phyloP scores from a whole-genome alignment of 768 basidiomycete genomes.

The Hydnomerulius pinastri region DNA sequence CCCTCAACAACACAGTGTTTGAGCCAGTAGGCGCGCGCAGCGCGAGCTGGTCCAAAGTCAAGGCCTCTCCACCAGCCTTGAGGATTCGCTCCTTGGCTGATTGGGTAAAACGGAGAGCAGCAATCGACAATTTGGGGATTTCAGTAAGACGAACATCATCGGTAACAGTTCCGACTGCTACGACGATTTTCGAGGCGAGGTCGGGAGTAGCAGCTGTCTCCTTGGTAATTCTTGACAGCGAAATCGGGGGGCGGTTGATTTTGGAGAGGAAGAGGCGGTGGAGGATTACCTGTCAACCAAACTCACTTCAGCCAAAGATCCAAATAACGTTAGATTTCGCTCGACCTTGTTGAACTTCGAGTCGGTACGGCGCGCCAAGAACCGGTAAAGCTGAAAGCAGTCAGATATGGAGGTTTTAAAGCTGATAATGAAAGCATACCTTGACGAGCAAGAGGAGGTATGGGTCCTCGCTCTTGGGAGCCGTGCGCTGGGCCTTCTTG shows the following conservation, averaged over 20 bases:
- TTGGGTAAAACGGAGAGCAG: slow-evolving; percentile 93
- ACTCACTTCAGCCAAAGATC: slow-evolving; percentile 19
- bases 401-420: slow-evolving; percentile 12
- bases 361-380: slow-evolving; percentile 96
- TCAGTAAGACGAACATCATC: slow-evolving; percentile 89
- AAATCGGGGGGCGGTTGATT: slow-evolving; percentile 95
- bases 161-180: slow-evolving; percentile 89
- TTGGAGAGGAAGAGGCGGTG: slow-evolving; percentile 96
- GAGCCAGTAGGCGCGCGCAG: slow-evolving; percentile 91
- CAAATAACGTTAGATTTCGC: slow-evolving; percentile 5
- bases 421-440: slow-evolving; percentile 46
- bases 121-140: slow-evolving; percentile 89
- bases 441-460: slow-evolving; percentile 98
- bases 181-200: slow-evolving; percentile 79
- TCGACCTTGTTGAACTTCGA: slow-evolving; percentile 91
- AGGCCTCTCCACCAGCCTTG: slow-evolving; percentile 90
- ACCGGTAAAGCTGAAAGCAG: slow-evolving; percentile 85
- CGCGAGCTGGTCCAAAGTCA: slow-evolving; percentile 97
- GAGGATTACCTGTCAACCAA: slow-evolving; percentile 72
- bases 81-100: slow-evolving; percentile 93
- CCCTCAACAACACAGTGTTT: slow-evolving; percentile 92
- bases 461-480: slow-evolving; percentile 98
- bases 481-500: slow-evolving; percentile 93
- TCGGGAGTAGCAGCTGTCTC: slow-evolving; percentile 72
- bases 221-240: slow-evolving; percentile 88